Base-by-base conservation (phyloP, 2,329 filamentous ascomycete genomes). In the Mycogone perniciosa region DNA sequence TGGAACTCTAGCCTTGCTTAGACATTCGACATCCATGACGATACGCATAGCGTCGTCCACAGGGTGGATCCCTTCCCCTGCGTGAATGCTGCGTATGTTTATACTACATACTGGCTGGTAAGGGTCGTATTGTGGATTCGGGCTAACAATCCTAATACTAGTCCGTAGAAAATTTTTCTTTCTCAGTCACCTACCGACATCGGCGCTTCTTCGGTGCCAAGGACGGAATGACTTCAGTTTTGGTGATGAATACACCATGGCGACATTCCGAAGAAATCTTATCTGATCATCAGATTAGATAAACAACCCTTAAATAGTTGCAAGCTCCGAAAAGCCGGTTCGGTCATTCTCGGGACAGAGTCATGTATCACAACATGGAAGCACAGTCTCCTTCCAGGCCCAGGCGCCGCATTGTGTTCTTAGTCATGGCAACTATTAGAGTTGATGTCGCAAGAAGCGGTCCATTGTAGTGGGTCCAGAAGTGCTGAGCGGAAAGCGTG, bases 241-340 rank as follows among this genome's bases (percentile, higher is more conserved):
- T 20, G 8, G 29, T 27, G 37, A 34, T 47, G 49, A 39, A 38
- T 40, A 13, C 49, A 42, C 20, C 27, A n/a, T 29, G 44, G 31
- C 46, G 31, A 30, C 10, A 34, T 27, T 11, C 41, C 34, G 45
- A 42, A 33, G 31, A 39, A 62, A 71, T 71, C 69, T 71, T 69
- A 71, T 71, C 69, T 64, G 69, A 71, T 71, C 58, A 71, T 71
- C 69, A 68, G 68, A 71, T 71, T 69, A 71, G 64, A 69, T 70
- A 63, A 53, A 38, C 33, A 43, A 46, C 31, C 39, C 31, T 27
- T 31, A 33, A 31, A n/a, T 44, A 20, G 20, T 20, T 20, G 20
- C 20, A 20, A 20, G 30, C 37, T 37, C 29, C 2, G 27, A 42
- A 51, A 37, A 29, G 26, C 44, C 48, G 30, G 29, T 5, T 29